Evolutionary conservation across 257 asterid species (phyloP).

Genomic region (Solanum pimpinellifolium): DNA sequence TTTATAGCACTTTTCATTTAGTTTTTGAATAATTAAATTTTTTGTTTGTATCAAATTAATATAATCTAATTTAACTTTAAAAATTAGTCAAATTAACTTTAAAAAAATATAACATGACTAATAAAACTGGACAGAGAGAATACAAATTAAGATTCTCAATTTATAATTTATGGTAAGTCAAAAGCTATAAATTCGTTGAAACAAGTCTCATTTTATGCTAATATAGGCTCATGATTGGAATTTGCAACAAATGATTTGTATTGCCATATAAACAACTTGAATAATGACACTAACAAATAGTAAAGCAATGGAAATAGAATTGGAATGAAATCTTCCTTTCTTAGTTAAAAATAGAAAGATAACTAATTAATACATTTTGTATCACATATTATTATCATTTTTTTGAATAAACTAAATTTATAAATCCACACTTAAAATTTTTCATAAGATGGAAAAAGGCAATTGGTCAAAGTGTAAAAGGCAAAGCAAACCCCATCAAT

Average conservation of each 20-base stretch:
- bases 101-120: too few species aligned
- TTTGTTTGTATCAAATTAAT: too few species aligned
- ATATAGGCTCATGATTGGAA: not conserved
- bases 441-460: not conserved
- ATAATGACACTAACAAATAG: not conserved
- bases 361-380: not conserved
- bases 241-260: not conserved
- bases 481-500: not conserved
- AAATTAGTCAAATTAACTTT: too few species aligned
- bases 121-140: too few species aligned
- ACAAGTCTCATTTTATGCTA: not conserved
- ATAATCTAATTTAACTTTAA: too few species aligned
- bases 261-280: not conserved
- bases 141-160: too few species aligned
- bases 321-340: not conserved
- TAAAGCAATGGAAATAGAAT: not conserved
- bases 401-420: too few species aligned
- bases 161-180: too few species aligned
- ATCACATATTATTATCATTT: not conserved
- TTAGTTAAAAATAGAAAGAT: not conserved
- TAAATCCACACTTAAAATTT: not conserved
- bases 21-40: too few species aligned
- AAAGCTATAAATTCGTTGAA: too few species aligned
- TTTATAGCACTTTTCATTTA: too few species aligned
- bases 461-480: not conserved